A percentile compares a stretch with the other conserved stretches of the same genome.
These are phyloP conservation scores for Pilaira anomala DNA, from an alignment of 192 early-diverging fungal genomes.

Conservation along the genomic window DNA sequence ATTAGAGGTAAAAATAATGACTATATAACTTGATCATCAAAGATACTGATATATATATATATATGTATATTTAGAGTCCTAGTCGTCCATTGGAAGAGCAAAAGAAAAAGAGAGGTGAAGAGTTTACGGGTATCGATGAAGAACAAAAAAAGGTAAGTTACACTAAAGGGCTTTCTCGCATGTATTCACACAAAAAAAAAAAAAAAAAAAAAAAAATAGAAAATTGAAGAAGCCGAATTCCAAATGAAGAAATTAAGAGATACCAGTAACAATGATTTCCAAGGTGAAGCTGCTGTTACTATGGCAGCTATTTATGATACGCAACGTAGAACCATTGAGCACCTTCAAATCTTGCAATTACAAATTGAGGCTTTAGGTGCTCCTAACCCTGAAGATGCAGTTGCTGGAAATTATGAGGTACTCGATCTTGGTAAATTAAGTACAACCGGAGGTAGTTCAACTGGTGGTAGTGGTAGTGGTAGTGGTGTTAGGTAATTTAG, in stretches of 20 bases:
- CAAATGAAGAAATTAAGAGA: constrained; percentile 23
- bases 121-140: constrained; percentile 27
- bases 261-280: background rate
- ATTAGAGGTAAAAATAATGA: constrained; percentile 30
- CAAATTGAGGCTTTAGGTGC: constrained; percentile 37
- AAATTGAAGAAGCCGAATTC: constrained; percentile 33
- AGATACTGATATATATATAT: too few species aligned
- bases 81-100: constrained; percentile 27
- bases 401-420: background rate
- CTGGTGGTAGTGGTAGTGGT: background rate
- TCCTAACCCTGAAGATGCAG: constrained; percentile 20
- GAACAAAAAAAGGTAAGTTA: constrained; percentile 31
- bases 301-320: constrained; percentile 29
- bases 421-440: too few species aligned
- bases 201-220: too few species aligned
- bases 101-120: constrained; percentile 23
- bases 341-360: constrained; percentile 13
- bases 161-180: background rate
- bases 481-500: too few species aligned
- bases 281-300: constrained; percentile 15
- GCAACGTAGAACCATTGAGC: constrained; percentile 28
- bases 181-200: too few species aligned
- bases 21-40: background rate
- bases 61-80: too few species aligned
- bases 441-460: too few species aligned